Percentiles rank a stretch among this genome's conserved stretches.
phyloP scores from a whole-genome alignment of 1,284 basidiomycete genomes.

The Marasmius tenuissimus region DNA sequence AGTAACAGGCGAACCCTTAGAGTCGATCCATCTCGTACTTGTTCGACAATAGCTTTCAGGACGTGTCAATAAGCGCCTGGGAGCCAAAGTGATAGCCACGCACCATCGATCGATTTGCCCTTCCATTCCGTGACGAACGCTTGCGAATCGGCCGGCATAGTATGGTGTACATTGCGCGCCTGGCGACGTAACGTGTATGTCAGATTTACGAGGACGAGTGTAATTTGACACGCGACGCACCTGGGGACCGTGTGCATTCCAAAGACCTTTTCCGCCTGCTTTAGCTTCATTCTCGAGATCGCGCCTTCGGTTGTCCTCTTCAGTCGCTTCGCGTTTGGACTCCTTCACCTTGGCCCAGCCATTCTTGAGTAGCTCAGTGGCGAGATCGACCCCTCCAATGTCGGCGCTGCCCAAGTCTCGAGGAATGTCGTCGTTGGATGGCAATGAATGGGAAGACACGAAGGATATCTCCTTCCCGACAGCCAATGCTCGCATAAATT shows the following conservation, averaged over 20 bases:
- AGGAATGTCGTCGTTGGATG: slow-evolving; percentile 64
- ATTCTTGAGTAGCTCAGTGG: slow-evolving; percentile 75
- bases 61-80: slow-evolving; percentile 6
- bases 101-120: slow-evolving; percentile 85
- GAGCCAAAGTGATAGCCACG: slow-evolving; percentile 15
- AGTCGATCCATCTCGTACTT: slow-evolving; percentile 92
- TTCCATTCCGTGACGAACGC: slow-evolving; percentile 92
- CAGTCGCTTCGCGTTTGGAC: slow-evolving; percentile 71
- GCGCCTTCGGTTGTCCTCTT: slow-evolving; percentile 75
- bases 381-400: slow-evolving; percentile 71
- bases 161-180: slow-evolving; percentile 77
- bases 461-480: slow-evolving; percentile 91
- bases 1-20: slow-evolving; percentile 87
- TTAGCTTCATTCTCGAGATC: slow-evolving; percentile 83
- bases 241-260: slow-evolving; percentile 84
- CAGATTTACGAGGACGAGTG: not conserved
- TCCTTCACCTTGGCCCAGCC: slow-evolving; percentile 96
- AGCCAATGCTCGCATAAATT: slow-evolving; percentile 81
- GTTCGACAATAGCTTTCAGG: slow-evolving; percentile 83
- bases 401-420: slow-evolving; percentile 79
- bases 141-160: slow-evolving; percentile 89
- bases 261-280: slow-evolving; percentile 77
- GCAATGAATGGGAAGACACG: slow-evolving; percentile 72
- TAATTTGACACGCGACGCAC: slow-evolving; percentile 35
- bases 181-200: slow-evolving; percentile 28